Conservation (phyloP, 1,284 basidiomycete species). For the Lignosus rhinocerotis region DNA sequence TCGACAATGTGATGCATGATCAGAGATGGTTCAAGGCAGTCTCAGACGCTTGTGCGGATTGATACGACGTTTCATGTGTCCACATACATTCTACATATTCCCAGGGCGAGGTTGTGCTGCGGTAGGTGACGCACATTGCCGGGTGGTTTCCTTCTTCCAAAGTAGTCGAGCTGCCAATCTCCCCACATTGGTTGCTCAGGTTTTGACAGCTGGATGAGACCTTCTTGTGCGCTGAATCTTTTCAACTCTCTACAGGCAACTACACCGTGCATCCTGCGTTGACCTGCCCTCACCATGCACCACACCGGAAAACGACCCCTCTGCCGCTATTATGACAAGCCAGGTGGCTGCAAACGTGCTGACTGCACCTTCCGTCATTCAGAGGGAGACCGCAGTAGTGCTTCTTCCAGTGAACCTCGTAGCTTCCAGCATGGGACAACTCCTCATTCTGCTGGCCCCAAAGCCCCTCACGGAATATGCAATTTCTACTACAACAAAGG, state of each 20-base stretch:
- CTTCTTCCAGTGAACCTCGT: background rate
- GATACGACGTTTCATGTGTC: background rate
- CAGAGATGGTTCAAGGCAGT: background rate
- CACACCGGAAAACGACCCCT: constrained; percentile 7
- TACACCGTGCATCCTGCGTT: too few species aligned
- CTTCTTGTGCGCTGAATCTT: too few species aligned
- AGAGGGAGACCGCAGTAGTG: background rate
- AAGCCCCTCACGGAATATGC: constrained; percentile 45
- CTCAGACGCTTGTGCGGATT: background rate
- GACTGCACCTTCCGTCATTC: constrained; percentile 24
- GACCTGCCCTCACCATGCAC: constrained; percentile 9
- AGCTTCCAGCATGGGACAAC: background rate
- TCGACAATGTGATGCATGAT: background rate
- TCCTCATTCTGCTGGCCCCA: background rate
- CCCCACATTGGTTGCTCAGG: too few species aligned
- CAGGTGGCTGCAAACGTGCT: constrained; percentile 25
- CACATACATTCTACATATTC: background rate
- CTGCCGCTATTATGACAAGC: constrained; percentile 26
- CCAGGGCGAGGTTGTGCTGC: background rate
- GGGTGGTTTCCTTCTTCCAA: background rate
- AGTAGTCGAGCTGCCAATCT: too few species aligned
- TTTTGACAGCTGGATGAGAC: too few species aligned
- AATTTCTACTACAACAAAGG: constrained; percentile 52
- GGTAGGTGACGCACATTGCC: background rate
- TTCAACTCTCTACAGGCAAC: too few species aligned